Conservation (phyloP, 192 early-diverging fungal species). For the Gamsiella multidivaricata region DNA sequence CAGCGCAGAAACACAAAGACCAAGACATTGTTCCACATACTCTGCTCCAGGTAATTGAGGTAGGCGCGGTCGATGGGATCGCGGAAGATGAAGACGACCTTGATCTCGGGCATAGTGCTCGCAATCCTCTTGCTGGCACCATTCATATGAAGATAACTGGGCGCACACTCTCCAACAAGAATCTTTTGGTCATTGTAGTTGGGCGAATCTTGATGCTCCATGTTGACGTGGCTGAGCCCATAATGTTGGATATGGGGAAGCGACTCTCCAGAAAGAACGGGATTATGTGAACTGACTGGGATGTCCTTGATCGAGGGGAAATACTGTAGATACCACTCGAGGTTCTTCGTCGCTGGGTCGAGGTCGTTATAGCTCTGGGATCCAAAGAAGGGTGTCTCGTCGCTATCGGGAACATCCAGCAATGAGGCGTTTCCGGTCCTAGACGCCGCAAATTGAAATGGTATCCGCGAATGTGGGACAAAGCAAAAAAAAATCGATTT, state of each 20-base stretch:
- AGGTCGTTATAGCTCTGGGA: slow-evolving; percentile 48
- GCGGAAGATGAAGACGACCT: slow-evolving; percentile 61
- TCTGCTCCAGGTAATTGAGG: slow-evolving; percentile 58
- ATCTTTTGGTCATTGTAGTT: slow-evolving; percentile 44
- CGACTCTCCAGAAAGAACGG: slow-evolving; percentile 48
- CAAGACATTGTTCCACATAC: slow-evolving; percentile 13
- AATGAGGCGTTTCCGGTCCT: slow-evolving; percentile 43
- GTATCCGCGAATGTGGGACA: no score
- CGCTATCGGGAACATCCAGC: slow-evolving; percentile 31
- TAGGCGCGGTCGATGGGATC: slow-evolving; percentile 65
- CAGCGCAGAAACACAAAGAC: no score
- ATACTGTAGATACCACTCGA: slow-evolving; percentile 52
- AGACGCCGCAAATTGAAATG: neutral
- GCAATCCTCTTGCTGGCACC: slow-evolving; percentile 58
- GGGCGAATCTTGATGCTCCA: slow-evolving; percentile 42
- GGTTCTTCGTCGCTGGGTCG: slow-evolving; percentile 43
- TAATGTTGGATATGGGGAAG: slow-evolving; percentile 52
- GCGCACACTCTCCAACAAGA: slow-evolving; percentile 46
- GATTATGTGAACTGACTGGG: slow-evolving; percentile 35
- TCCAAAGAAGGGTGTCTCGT: slow-evolving; percentile 48
- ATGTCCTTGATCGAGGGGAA: slow-evolving; percentile 56
- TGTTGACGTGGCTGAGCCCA: slow-evolving; percentile 45
- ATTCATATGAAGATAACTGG: slow-evolving; percentile 47
- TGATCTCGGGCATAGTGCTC: slow-evolving; percentile 60
- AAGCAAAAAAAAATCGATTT: neutral